Percentiles rank a stretch among this genome's conserved stretches.
Evolutionary conservation across 345 rosid species (phyloP).

Genomic region (Geranium rotundifolium): DNA sequence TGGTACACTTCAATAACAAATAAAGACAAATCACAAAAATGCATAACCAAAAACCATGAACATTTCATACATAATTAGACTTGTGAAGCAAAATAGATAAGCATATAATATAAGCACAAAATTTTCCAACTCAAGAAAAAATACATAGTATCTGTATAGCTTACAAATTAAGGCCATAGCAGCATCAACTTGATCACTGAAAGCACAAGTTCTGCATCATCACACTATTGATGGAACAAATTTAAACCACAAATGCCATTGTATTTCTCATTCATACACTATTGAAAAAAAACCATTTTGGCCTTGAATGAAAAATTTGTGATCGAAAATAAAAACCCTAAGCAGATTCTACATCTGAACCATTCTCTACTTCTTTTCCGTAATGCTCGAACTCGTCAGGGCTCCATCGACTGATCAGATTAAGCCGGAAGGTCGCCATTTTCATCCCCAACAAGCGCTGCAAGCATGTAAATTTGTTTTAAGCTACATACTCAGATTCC

Average conservation of each 20-base stretch:
- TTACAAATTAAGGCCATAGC: neutral
- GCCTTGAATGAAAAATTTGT: neutral
- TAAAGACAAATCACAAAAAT: too few species aligned
- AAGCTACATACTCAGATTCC: neutral
- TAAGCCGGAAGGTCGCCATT: conserved; percentile 83
- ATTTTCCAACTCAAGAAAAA: neutral
- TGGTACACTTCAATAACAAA: too few species aligned
- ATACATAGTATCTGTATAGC: neutral
- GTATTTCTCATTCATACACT: neutral
- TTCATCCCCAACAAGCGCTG: conserved; percentile 83
- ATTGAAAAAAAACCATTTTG: too few species aligned
- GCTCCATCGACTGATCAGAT: conserved; percentile 74
- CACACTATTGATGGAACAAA: neutral
- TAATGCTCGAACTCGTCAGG: conserved; percentile 65
- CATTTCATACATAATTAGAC: too few species aligned
- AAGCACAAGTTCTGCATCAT: too few species aligned
- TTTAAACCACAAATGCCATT: too few species aligned
- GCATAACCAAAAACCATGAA: too few species aligned
- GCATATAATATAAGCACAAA: neutral
- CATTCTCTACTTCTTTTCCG: conserved; percentile 37
- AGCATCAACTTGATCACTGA: too few species aligned
- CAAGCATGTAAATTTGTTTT: conserved; percentile 10
- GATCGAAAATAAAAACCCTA: conserved; percentile 10
- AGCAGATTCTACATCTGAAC: conserved; percentile 73
- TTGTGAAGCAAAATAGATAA: too few species aligned